These are phyloP conservation scores for Penicillium canescens DNA, from an alignment of 495 filamentous ascomycete species.

Conservation along the genomic window DNA sequence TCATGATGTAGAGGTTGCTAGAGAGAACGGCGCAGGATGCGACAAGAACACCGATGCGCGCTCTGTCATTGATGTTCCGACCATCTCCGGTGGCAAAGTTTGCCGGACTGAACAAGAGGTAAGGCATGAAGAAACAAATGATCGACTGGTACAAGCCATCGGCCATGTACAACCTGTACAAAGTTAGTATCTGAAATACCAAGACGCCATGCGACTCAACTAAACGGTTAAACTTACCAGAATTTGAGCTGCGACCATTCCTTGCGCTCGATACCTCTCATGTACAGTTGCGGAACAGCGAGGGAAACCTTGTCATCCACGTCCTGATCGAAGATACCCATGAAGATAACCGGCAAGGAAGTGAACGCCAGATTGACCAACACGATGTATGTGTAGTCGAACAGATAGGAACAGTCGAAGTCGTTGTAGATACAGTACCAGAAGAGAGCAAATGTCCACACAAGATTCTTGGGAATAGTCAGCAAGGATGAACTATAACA, in stretches of 20 bases:
- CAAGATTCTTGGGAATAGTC: conserved; percentile 66
- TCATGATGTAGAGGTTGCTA: conserved; percentile 89
- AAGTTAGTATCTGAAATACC: conserved; percentile 13
- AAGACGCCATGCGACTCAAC: not conserved
- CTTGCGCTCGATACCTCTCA: conserved; percentile 90
- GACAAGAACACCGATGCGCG: conserved; percentile 81
- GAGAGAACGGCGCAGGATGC: conserved; percentile 73
- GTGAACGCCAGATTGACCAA: conserved; percentile 97
- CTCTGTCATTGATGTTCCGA: conserved; percentile 68
- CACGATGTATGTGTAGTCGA: conserved; percentile 96
- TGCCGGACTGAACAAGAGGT: conserved; percentile 69
- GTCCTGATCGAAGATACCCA: conserved; percentile 97
- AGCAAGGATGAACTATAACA: conserved; percentile 11
- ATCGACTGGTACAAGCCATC: conserved; percentile 95
- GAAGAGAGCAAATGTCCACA: conserved; percentile 96
- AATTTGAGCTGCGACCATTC: conserved; percentile 98
- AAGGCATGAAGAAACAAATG: conserved; percentile 90
- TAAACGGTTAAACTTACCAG: conserved; percentile 61
- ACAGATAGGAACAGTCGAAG: conserved; percentile 93
- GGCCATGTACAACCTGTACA: conserved; percentile 81
- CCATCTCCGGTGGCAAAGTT: conserved; percentile 69
- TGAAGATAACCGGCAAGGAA: conserved; percentile 90
- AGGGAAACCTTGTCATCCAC: conserved; percentile 92
- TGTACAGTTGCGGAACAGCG: conserved; percentile 92
- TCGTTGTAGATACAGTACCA: conserved; percentile 97